phyloP scores from a whole-genome alignment of 2,329 filamentous ascomycete genomes.

The Xylaria sp. region DNA sequence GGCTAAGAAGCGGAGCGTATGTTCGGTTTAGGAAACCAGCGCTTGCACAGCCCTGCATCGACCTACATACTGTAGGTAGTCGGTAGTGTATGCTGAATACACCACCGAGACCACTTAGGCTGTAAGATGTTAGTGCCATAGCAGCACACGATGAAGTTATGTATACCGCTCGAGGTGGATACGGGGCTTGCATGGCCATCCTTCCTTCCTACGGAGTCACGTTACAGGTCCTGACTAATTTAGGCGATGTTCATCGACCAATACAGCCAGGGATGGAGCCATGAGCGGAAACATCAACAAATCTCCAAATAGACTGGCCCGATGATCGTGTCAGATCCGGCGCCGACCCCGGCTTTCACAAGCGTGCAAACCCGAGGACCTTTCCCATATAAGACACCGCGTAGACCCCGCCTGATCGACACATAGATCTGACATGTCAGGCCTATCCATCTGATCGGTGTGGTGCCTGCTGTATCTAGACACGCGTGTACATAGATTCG shows the following conservation, averaged over 20 bases:
- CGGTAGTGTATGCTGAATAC: not conserved
- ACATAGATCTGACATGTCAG: slow-evolving; percentile 2
- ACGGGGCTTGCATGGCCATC: slow-evolving; percentile 29
- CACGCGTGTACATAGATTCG: slow-evolving; percentile 3
- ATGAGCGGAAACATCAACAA: slow-evolving; percentile 29
- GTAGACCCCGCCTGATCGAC: slow-evolving; percentile 3
- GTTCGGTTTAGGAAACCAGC: slow-evolving; percentile 21
- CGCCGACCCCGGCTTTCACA: slow-evolving; percentile 10
- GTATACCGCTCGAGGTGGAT: slow-evolving; percentile 15
- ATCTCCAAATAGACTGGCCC: slow-evolving; percentile 13
- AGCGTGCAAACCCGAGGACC: not conserved
- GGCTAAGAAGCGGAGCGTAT: slow-evolving; percentile 1
- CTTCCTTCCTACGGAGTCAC: slow-evolving; percentile 24
- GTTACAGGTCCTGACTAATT: slow-evolving; percentile 20
- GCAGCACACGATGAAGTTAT: slow-evolving; percentile 1
- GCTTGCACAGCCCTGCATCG: slow-evolving; percentile 19
- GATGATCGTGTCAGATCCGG: slow-evolving; percentile 19
- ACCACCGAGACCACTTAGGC: not conserved
- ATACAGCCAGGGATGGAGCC: slow-evolving; percentile 8
- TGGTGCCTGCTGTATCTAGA: slow-evolving; percentile 3
- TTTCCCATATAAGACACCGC: slow-evolving; percentile 29
- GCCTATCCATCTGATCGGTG: slow-evolving; percentile 18
- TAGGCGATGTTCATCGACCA: slow-evolving; percentile 18
- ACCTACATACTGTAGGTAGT: too few relatives aligned
- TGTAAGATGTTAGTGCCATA: not conserved